Evolutionary conservation across 805 yeast genomes (phyloP), one percentile per base, ranked within the genome.

Genomic region (Candida adriatica): DNA sequence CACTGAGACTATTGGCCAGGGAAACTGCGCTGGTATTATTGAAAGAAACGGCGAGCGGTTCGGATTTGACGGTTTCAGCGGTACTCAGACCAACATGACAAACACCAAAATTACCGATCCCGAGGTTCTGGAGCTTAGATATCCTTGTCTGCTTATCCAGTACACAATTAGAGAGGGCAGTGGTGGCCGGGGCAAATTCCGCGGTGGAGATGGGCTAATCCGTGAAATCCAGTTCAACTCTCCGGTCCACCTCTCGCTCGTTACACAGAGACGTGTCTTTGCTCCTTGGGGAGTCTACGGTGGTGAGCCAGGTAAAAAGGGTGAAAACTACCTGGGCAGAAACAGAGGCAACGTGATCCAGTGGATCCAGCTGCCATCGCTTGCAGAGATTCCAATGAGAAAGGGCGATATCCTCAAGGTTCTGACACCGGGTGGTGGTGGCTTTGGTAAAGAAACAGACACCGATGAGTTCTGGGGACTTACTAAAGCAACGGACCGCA

Each of bases 1-100:
- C 46, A 64, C 67, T 33, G 78, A 72, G 42, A 69, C 78, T 3
- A 69, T 72, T 35, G 72, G 75, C 38, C 73, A 72, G 25, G 78
- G 78, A 16, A 59, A 66, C 24, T 73, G 76, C 37, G 76, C 75
- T 14, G 70, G 71, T 6, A 63, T 42, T 42, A 57, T 39, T 47
- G 70, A 68, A 45, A 59, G 48, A 85, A 61, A 79, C 45, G 96
- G 95, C 17, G 83, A 82, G 87, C 78, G 70, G 19, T 62, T 64
- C 11, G 81, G 82, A 0, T 48, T 46, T 31, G 48, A 66, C 18
- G 73, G 73, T 11, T 69, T 69, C 16, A 63, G 71, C 8, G 78
- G 66, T 16, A 70, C 70, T 6, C 76, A 72, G 48, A 66, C 69
- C 29, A 74, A 70, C 41, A 68, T 72, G 34, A 70, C 75, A 24